Percentiles rank a stretch among this genome's conserved stretches.
Conservation (phyloP, 2,329 filamentous ascomycete species). For the Pseudogymnoascus destructans region DNA sequence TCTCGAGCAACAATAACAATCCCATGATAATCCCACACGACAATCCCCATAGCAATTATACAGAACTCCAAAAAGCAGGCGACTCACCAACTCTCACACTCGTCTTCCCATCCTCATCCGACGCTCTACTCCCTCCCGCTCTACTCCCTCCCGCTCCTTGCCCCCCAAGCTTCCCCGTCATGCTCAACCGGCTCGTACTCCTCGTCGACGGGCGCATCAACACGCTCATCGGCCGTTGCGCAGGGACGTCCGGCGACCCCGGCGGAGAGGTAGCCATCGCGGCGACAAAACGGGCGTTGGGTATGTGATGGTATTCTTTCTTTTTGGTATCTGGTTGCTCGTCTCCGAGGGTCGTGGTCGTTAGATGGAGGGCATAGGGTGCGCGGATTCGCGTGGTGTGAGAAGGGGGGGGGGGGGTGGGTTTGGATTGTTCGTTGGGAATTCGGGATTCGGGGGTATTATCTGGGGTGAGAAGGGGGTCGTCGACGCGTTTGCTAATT, state of each 20-base stretch:
- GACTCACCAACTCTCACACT: slow-evolving; percentile 91
- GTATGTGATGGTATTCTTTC: slow-evolving; percentile 20
- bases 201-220: slow-evolving; percentile 60
- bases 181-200: slow-evolving; percentile 77
- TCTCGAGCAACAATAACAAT: slow-evolving; percentile 7
- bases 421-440: background rate
- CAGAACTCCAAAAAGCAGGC: background rate
- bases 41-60: slow-evolving; percentile 12
- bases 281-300: background rate
- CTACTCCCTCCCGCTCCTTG: slow-evolving; percentile 54
- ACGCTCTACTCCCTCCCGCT: slow-evolving; percentile 65
- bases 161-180: slow-evolving; percentile 47
- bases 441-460: background rate
- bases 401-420: too few species aligned
- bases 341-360: background rate
- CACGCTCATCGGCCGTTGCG: slow-evolving; percentile 63
- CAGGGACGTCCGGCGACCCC: slow-evolving; percentile 44
- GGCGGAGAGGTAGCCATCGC: slow-evolving; percentile 58
- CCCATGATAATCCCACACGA: background rate
- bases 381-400: background rate
- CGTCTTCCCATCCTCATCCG: slow-evolving; percentile 80
- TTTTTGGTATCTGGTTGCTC: background rate
- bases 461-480: background rate
- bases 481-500: background rate
- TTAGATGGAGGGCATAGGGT: background rate